These are phyloP conservation scores for Populus hybrid DNA, from an alignment of 441 rosid genomes.

Conservation along the genomic window DNA sequence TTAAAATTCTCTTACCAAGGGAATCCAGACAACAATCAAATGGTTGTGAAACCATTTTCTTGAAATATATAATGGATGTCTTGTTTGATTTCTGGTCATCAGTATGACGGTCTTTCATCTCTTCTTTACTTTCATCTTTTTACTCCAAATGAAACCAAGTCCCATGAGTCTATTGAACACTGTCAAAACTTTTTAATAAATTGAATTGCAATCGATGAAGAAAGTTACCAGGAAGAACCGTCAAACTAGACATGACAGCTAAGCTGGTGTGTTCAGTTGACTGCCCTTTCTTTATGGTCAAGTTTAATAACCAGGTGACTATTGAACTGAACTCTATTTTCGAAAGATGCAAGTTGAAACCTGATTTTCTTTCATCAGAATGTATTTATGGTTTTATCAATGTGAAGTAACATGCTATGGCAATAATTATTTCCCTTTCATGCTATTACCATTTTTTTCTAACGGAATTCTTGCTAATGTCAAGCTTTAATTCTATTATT, in stretches of 20 bases:
- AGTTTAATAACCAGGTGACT: background rate
- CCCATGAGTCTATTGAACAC: background rate
- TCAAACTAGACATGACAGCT: background rate
- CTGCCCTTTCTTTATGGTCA: background rate
- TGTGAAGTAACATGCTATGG: background rate
- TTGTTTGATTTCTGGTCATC: background rate
- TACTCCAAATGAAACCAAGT: background rate
- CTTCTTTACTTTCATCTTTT: background rate
- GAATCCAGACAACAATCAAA: background rate
- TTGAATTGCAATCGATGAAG: background rate
- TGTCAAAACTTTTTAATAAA: background rate
- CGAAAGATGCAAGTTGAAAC: background rate
- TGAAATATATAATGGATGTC: background rate
- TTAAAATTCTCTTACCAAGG: background rate
- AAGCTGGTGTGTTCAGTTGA: background rate
- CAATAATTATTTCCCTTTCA: background rate
- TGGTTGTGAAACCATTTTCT: background rate
- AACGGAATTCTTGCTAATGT: background rate
- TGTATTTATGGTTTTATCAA: background rate
- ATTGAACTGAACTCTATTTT: background rate
- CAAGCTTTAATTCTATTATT: background rate
- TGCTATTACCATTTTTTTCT: background rate
- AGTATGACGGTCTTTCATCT: background rate
- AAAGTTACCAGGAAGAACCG: background rate
- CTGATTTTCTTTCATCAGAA: background rate